phyloP scores from a whole-genome alignment of 257 asterid genomes.

The Nemophila menziesii region DNA sequence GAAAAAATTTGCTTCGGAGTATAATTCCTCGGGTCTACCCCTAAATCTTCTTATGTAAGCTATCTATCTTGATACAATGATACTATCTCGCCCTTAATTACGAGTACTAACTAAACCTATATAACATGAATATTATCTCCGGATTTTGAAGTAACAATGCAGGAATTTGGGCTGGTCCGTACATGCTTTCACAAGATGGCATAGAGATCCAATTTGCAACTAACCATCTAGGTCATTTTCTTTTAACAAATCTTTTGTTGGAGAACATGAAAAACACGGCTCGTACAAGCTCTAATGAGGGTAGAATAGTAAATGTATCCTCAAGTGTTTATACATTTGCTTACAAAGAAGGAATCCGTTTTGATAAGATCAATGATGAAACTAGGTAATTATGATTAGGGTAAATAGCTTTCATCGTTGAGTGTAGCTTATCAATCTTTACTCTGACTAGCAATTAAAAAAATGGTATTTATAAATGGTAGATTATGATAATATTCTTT shows the following conservation, averaged over 20 bases:
- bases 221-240: slow-evolving; percentile 55
- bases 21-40: slow-evolving; percentile 28
- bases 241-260: slow-evolving; percentile 31
- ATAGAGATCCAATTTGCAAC: slow-evolving; percentile 75
- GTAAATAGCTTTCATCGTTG: too few species aligned
- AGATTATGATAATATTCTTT: not conserved
- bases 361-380: too few species aligned
- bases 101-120: too few species aligned
- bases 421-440: too few species aligned
- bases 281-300: slow-evolving; percentile 22
- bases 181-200: slow-evolving; percentile 49
- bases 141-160: too few species aligned
- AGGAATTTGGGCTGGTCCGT: slow-evolving; percentile 11
- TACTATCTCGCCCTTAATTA: too few species aligned
- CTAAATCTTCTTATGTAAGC: slow-evolving; percentile 53
- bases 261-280: slow-evolving; percentile 30
- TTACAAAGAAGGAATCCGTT: not conserved
- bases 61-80: not conserved
- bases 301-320: slow-evolving; percentile 2
- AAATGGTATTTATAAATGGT: too few species aligned
- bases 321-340: too few species aligned
- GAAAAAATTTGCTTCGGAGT: slow-evolving; percentile 42
- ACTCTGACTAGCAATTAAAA: too few species aligned
- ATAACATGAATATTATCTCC: too few species aligned
- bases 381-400: too few species aligned